Base-by-base conservation (phyloP, 352 stramenopile species). In the Elongisporangium senticosum region DNA sequence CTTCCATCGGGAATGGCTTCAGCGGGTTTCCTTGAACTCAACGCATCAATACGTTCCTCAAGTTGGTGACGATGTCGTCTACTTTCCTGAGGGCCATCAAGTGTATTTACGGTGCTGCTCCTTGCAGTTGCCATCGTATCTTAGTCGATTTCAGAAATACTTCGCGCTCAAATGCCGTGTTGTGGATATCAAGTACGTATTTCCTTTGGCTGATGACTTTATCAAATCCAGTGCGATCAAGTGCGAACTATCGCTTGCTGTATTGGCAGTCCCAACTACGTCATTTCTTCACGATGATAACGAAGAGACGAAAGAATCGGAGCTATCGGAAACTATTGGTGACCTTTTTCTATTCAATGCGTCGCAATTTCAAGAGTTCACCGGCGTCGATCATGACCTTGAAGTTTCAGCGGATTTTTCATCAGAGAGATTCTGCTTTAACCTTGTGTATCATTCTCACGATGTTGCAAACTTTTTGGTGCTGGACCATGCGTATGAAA, bases 381-480 rank as follows among this genome's bases (percentile, higher is more conserved):
- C 68, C 13, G 70, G 79, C 20, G 84, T 94, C 24, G 74, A 96
- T 59, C 62, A 82, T 8, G 40, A 82, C 4, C 61, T 95, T 39
- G 56, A 69, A 10, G 72, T 69, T 1, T 48, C 67, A n/a, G 51
- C 23, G 13, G 72, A 67, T n/a, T 65, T 72, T 13, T 59, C 72
- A 13, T 77, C 75, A 10, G 51, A 74, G 50, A 74, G 80, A 14
- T 82, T 80, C 43, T 64, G 63, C 50, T 89, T 96, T 61, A 87
- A 84, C 53, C 33, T 93, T 28, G 28, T 76, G 23, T 90, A 86
- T 43, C 86, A 92, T 47, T 83, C 86, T 6, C 83, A 93, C 59
- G 81, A 95, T 50, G 68, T 89, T 10, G 77, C 86, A 4, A 93
- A 95, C 51, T 96, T 95, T 51, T 52, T 96, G 23, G 71, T 96